Base-by-base conservation (phyloP, 2,329 filamentous ascomycete species). In the Dactylellina drechsleri region DNA sequence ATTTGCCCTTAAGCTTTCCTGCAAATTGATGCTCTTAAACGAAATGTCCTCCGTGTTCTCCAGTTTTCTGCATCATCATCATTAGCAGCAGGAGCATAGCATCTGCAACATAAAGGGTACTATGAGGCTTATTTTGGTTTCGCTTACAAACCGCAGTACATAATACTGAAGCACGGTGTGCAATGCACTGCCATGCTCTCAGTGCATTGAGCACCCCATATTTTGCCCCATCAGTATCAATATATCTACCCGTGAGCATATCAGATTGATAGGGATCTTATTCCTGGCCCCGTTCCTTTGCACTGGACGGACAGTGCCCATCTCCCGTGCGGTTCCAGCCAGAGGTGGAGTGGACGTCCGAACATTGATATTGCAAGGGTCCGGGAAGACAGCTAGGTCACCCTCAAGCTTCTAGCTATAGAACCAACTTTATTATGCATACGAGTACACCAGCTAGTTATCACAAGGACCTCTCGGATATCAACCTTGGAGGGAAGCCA, bases 61-160 rank as follows among this genome's bases (percentile, higher is more conserved):
- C 57, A 70, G 66, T 57, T 70, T 49, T 62, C 57, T 60, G 54
- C 61, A 73, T 49, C 61, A 56, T 66, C 61, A 65, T 36, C 31
- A 36, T 7, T 10, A 36, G 31, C 31, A 36, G 31, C 31, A 36
- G 31, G 6, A 36, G 5, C 31, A 36, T 36, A 36, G 5, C 5
- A 36, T 64, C 58, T 71, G 66, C 66, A 71, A 61, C 60, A 70
- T 70, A 52, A 62, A 62, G 62, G 62, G 61, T 73, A 66, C 31
- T 1, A 7, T 60, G 54, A 56, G 41, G 56, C 61, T 61, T 16
- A 47, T 73, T 73, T 61, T 40, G 31, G 68, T 65, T 73, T 73
- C 68, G 68, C 68, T 73, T 73, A 61, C 68, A 73, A 66, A 73
- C 61, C 43, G 68, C 68, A 66, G 68, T 60, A 73, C 60, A 49